phyloP scores from a whole-genome alignment of 345 rosid species.

The Melastoma malabathricum region DNA sequence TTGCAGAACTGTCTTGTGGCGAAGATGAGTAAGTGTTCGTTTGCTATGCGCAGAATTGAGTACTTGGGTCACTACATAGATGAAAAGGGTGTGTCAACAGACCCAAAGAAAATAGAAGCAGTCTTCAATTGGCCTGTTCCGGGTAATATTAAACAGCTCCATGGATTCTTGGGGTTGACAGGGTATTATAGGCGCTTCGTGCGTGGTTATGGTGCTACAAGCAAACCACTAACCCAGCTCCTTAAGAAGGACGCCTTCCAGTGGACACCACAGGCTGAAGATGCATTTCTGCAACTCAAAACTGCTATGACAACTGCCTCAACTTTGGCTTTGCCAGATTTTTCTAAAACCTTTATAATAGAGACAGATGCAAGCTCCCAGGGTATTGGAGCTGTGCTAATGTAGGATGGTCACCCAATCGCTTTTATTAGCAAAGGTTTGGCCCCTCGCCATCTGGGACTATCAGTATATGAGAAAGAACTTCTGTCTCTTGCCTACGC shows the following conservation, averaged over 20 bases:
- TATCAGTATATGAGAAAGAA: slow-evolving; percentile 3
- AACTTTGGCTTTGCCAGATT: not conserved
- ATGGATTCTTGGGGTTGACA: not conserved
- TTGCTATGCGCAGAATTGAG: not conserved
- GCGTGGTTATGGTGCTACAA: not conserved
- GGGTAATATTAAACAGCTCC: no score
- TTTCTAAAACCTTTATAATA: not conserved
- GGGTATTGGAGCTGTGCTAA: not conserved
- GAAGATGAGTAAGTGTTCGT: not conserved
- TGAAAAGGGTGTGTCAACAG: not conserved
- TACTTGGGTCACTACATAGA: not conserved
- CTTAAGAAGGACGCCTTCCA: not conserved
- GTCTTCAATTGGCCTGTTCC: not conserved
- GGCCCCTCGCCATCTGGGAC: not conserved
- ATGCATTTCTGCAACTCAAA: not conserved
- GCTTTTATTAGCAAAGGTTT: not conserved
- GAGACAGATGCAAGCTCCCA: slow-evolving; percentile 1
- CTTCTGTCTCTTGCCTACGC: not conserved
- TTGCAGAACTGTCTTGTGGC: not conserved
- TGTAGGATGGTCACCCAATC: not conserved
- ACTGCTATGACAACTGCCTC: not conserved
- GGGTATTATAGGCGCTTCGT: slow-evolving; percentile 1
- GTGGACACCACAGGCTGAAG: not conserved
- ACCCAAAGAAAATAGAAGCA: not conserved
- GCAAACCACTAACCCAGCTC: not conserved